Percentiles rank a stretch among this genome's conserved stretches.
Conservation (phyloP, 2,329 filamentous ascomycete genomes). For the Thelonectria rubi region DNA sequence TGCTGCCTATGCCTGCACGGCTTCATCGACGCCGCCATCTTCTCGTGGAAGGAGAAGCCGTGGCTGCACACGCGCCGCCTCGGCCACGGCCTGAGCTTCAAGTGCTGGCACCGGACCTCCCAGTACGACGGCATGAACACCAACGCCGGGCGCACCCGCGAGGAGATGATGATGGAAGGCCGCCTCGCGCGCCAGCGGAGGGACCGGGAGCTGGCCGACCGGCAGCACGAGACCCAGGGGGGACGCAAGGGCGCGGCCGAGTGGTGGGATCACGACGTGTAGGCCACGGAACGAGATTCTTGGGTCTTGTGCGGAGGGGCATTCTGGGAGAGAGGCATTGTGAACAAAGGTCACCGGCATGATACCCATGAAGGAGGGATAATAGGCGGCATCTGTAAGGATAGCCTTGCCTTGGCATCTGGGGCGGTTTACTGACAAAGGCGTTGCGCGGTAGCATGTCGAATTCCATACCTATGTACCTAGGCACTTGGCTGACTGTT, state of each 20-base stretch:
- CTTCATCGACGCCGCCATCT: slow-evolving; percentile 72
- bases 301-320: neutral
- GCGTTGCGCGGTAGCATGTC: slow-evolving; percentile 25
- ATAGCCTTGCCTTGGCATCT: slow-evolving; percentile 3
- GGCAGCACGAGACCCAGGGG: slow-evolving; percentile 2
- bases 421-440: slow-evolving; percentile 24
- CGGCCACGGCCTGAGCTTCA: slow-evolving; percentile 19
- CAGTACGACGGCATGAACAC: slow-evolving; percentile 27
- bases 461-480: slow-evolving; percentile 3
- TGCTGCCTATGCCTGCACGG: slow-evolving; percentile 72
- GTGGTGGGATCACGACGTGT: slow-evolving; percentile 45
- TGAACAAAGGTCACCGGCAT: slow-evolving; percentile 7
- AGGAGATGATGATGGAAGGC: slow-evolving; percentile 63
- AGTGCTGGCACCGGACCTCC: slow-evolving; percentile 27
- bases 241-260: slow-evolving; percentile 32
- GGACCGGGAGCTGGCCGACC: slow-evolving; percentile 56
- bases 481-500: neutral
- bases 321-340: neutral
- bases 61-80: slow-evolving; percentile 57
- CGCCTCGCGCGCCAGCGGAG: slow-evolving; percentile 58
- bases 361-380: slow-evolving; percentile 32
- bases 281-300: neutral
- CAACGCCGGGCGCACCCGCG: slow-evolving; percentile 56
- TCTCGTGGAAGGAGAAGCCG: slow-evolving; percentile 74
- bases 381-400: slow-evolving; percentile 14